Conservation (phyloP, 2,329 filamentous ascomycete genomes). For the Macrophomina tecta region DNA sequence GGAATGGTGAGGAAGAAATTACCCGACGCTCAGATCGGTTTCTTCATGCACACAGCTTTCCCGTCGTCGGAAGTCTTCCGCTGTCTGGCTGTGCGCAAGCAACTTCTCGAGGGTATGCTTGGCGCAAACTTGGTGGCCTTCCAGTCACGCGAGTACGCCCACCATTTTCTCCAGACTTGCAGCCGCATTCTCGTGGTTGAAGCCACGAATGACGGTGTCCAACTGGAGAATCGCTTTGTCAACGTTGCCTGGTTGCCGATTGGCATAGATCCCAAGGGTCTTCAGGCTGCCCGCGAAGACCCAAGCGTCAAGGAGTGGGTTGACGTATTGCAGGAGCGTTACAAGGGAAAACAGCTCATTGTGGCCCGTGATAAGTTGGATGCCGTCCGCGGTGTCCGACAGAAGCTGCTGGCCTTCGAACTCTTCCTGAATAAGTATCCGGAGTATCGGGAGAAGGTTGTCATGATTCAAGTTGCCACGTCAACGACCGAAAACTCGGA, state of each 20-base stretch:
- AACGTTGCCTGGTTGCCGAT: conserved; percentile 87
- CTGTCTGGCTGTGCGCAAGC: conserved; percentile 83
- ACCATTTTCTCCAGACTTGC: conserved; percentile 95
- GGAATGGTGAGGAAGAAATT: conserved; percentile 87
- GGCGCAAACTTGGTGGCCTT: conserved; percentile 93
- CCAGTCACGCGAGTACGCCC: conserved; percentile 89
- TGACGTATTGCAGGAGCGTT: conserved; percentile 78
- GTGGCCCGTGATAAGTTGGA: conserved; percentile 95
- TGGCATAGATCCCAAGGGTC: conserved; percentile 83
- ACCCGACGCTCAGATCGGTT: conserved; percentile 92
- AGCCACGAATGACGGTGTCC: conserved; percentile 83
- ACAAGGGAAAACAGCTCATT: conserved; percentile 86
- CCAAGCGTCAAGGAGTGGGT: conserved; percentile 80
- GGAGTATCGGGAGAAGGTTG: conserved; percentile 83
- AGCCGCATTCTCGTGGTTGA: conserved; percentile 90
- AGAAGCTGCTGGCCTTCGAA: conserved; percentile 92
- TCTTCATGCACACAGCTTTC: conserved; percentile 94
- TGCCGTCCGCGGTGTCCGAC: conserved; percentile 86
- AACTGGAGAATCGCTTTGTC: conserved; percentile 91
- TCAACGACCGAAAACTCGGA: conserved; percentile 89
- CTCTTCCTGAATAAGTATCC: conserved; percentile 94
- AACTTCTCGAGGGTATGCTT: conserved; percentile 89
- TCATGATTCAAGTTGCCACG: conserved; percentile 91
- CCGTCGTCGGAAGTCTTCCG: conserved; percentile 96
- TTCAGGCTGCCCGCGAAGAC: conserved; percentile 73